A percentile compares a stretch with the other conserved stretches of the same genome.
phyloP scores from a whole-genome alignment of 768 basidiomycete genomes.

The Amanita rimosa region DNA sequence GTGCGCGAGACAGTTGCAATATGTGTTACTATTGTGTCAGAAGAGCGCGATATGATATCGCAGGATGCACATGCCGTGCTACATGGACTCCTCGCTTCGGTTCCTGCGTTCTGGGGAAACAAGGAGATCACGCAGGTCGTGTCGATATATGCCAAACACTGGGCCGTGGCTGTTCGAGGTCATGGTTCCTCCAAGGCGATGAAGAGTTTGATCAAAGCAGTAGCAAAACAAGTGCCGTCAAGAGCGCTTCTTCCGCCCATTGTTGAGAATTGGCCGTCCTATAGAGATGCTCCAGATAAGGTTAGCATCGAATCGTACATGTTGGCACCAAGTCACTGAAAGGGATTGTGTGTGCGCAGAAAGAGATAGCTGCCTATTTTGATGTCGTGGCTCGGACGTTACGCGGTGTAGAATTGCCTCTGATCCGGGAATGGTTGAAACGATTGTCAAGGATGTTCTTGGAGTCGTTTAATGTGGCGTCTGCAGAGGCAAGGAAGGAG shows the following conservation, averaged over 20 bases:
- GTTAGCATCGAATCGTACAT: constrained; percentile 16
- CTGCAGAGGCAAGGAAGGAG: constrained; percentile 19
- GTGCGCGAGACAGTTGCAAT: constrained; percentile 62
- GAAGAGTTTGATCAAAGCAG: constrained; percentile 41
- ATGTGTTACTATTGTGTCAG: constrained; percentile 37
- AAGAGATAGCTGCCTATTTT: constrained; percentile 45
- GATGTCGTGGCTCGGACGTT: constrained; percentile 54
- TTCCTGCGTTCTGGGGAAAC: constrained; percentile 75
- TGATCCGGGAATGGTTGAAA: constrained; percentile 57
- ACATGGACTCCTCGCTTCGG: constrained; percentile 56
- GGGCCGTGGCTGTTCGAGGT: constrained; percentile 19
- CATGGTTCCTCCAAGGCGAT: constrained; percentile 22
- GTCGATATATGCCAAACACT: constrained; percentile 41
- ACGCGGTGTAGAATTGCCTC: constrained; percentile 49
- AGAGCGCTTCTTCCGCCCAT: constrained; percentile 60
- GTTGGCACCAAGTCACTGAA: not conserved
- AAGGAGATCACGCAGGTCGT: constrained; percentile 47
- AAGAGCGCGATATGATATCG: constrained; percentile 11
- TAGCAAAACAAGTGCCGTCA: constrained; percentile 62
- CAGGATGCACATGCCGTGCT: constrained; percentile 36
- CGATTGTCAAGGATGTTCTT: constrained; percentile 69
- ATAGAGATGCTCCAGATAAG: constrained; percentile 20
- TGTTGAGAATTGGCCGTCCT: constrained; percentile 40
- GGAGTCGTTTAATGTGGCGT: constrained; percentile 53
- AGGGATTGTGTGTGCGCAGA: constrained; percentile 11